These are phyloP conservation scores for Wickerhamiella shivajii DNA, from an alignment of 805 yeast genomes.

Conservation along the genomic window DNA sequence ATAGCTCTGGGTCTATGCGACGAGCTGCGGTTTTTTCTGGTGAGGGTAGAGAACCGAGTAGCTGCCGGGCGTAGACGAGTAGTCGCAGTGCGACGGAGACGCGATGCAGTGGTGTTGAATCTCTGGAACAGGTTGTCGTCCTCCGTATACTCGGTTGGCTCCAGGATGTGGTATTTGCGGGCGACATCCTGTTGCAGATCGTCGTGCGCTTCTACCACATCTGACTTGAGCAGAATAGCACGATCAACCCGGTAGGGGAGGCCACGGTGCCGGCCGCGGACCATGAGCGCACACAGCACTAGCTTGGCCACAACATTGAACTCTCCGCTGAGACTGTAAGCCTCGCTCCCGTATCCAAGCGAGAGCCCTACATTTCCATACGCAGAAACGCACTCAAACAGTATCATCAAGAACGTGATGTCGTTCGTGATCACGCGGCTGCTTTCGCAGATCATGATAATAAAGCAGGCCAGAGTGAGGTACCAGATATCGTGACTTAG, in stretches of 20 bases:
- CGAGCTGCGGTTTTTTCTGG: too few relatives aligned
- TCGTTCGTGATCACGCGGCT: slow-evolving; percentile 29
- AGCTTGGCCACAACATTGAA: slow-evolving; percentile 65
- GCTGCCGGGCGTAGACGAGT: slow-evolving; percentile 8
- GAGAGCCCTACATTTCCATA: slow-evolving; percentile 95
- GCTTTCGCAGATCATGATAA: slow-evolving; percentile 80
- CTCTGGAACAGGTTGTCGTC: slow-evolving; percentile 14
- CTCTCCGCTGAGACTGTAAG: slow-evolving; percentile 58
- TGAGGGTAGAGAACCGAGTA: neutral
- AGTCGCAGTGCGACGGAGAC: slow-evolving; percentile 12
- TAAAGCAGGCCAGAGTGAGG: slow-evolving; percentile 67
- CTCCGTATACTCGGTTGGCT: slow-evolving; percentile 11
- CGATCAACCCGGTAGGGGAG: slow-evolving; percentile 86
- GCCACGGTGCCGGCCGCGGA: slow-evolving; percentile 94
- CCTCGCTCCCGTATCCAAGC: slow-evolving; percentile 57
- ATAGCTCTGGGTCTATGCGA: too few relatives aligned
- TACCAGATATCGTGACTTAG: slow-evolving; percentile 93
- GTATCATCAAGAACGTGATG: slow-evolving; percentile 35
- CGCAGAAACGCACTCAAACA: slow-evolving; percentile 87
- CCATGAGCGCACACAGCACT: slow-evolving; percentile 75
- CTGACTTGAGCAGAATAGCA: slow-evolving; percentile 76
- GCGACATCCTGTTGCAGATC: slow-evolving; percentile 15
- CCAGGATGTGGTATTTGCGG: slow-evolving; percentile 12
- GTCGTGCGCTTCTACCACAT: slow-evolving; percentile 26
- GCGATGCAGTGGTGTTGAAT: slow-evolving; percentile 15